phyloP scores from a whole-genome alignment of 257 asterid genomes.

The Solanum sejunctum region DNA sequence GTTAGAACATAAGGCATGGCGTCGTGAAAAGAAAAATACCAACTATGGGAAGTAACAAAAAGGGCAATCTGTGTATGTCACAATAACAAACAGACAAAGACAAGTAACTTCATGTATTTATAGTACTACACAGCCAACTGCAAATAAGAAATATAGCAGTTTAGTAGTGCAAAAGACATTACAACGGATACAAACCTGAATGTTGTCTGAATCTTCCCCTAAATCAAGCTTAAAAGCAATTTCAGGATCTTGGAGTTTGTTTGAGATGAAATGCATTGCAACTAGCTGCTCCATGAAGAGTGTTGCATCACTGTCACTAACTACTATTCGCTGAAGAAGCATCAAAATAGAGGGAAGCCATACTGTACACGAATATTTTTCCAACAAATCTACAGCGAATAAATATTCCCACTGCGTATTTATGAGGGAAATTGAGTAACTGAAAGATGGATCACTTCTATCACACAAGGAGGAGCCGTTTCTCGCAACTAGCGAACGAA shows the following conservation, averaged over 20 bases:
- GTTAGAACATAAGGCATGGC: not conserved
- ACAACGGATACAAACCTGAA: constrained; percentile 45
- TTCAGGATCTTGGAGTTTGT: constrained; percentile 80
- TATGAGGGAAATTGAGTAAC: constrained; percentile 19
- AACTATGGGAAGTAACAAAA: not conserved
- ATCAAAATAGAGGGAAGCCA: constrained; percentile 73
- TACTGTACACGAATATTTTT: constrained; percentile 63
- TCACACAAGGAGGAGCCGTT: constrained; percentile 19
- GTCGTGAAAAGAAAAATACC: not conserved
- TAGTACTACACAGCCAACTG: not conserved
- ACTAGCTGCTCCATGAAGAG: constrained; percentile 44
- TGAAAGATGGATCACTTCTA: constrained; percentile 26
- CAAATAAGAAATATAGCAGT: not conserved
- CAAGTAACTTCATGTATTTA: not conserved
- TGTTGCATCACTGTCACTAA: constrained; percentile 21
- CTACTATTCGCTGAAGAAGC: constrained; percentile 49
- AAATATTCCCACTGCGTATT: constrained; percentile 66
- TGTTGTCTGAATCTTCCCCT: constrained; percentile 36
- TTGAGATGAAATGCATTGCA: constrained; percentile 44
- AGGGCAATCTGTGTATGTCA: not conserved
- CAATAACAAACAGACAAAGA: not conserved
- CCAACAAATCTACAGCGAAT: constrained; percentile 52
- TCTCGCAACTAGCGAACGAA: constrained; percentile 48
- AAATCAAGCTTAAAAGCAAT: constrained; percentile 53
- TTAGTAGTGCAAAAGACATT: not conserved